These are phyloP conservation scores for Penicillium dipodomyicola DNA, from an alignment of 495 filamentous ascomycete species.

Conservation along the genomic window DNA sequence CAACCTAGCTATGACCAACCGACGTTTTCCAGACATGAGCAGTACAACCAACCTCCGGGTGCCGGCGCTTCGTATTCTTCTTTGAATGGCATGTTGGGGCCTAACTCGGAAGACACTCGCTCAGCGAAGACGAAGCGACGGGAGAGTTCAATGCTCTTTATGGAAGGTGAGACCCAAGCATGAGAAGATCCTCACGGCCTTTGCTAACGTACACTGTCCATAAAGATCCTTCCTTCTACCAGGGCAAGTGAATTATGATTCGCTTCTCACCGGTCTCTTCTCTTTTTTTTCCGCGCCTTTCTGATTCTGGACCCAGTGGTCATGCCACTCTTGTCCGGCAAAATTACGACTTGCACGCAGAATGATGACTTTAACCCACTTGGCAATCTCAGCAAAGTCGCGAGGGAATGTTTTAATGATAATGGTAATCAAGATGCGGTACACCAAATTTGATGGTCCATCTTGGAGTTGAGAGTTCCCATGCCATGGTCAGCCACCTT, in stretches of 20 bases:
- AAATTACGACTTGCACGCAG: constrained; percentile 34
- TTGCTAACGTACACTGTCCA: not conserved
- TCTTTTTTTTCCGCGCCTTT: constrained; percentile 3
- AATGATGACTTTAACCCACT: constrained; percentile 30
- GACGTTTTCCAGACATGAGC: constrained; percentile 25
- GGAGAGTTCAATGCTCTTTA: constrained; percentile 59
- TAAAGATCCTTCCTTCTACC: constrained; percentile 16
- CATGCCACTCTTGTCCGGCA: constrained; percentile 11
- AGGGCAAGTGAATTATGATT: constrained; percentile 15
- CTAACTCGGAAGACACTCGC: constrained; percentile 37
- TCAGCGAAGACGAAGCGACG: constrained; percentile 52
- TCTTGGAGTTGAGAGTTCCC: constrained; percentile 14
- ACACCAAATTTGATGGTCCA: constrained; percentile 9
- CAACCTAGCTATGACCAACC: constrained; percentile 57
- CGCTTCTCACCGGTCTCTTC: constrained; percentile 1
- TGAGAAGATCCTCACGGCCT: not conserved
- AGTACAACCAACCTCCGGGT: constrained; percentile 25
- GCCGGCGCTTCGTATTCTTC: constrained; percentile 36
- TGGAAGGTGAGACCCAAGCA: constrained; percentile 31
- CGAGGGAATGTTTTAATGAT: constrained; percentile 37
- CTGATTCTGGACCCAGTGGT: constrained; percentile 11
- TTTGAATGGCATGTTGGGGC: constrained; percentile 42
- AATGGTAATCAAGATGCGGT: constrained; percentile 38
- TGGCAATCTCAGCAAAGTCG: constrained; percentile 22
- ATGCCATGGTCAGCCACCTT: constrained; percentile 10